phyloP scores from a whole-genome alignment of 192 early-diverging fungal genomes.

The Backusella tarrabulga region DNA sequence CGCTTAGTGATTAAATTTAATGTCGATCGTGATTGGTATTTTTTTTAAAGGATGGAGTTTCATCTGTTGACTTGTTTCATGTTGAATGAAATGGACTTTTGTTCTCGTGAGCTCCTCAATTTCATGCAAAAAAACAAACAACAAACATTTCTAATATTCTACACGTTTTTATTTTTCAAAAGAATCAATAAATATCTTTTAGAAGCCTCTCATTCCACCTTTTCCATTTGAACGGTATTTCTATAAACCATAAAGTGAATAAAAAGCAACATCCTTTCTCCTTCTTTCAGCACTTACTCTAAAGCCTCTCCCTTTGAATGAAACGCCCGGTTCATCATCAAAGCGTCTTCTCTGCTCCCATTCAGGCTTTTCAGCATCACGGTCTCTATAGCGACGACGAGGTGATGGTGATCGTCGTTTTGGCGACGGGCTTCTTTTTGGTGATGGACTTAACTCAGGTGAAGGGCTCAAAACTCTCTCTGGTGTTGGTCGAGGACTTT shows the following conservation, averaged over 20 bases:
- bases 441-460: neutral
- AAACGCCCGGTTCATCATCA: conserved; percentile 38
- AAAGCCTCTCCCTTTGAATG: conserved; percentile 54
- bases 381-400: conserved; percentile 7
- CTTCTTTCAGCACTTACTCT: conserved; percentile 35
- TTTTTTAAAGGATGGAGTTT: too few relatives aligned
- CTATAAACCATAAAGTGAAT: neutral
- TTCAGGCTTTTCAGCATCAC: conserved; percentile 25
- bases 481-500: neutral
- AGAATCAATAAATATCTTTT: neutral
- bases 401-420: neutral
- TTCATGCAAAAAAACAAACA: too few relatives aligned
- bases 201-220: conserved; percentile 16
- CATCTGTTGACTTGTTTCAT: too few relatives aligned
- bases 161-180: too few relatives aligned
- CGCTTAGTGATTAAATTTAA: too few relatives aligned
- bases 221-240: conserved; percentile 17
- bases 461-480: neutral
- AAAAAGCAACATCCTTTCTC: neutral
- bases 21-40: too few relatives aligned
- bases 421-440: neutral
- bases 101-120: too few relatives aligned
- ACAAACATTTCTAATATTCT: too few relatives aligned
- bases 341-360: conserved; percentile 29
- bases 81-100: too few relatives aligned